These are phyloP conservation scores for Scheffersomyces amazonensis DNA, from an alignment of 805 yeast species.

Conservation along the genomic window DNA sequence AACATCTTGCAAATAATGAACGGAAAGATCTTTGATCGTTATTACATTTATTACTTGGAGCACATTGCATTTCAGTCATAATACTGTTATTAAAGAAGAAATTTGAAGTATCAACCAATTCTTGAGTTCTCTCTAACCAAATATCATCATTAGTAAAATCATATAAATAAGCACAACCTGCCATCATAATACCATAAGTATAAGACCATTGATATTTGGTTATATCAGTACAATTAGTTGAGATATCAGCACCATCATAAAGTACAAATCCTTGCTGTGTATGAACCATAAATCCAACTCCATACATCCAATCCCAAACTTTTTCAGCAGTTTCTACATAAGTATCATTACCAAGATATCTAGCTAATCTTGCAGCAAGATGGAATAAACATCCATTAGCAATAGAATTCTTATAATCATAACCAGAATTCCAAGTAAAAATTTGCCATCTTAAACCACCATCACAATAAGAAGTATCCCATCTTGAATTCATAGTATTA, in stretches of 20 bases:
- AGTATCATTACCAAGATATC: slow-evolving; percentile 67
- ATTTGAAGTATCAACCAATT: slow-evolving; percentile 32
- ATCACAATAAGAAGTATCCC: slow-evolving; percentile 73
- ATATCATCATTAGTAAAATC: slow-evolving; percentile 49
- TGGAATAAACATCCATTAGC: slow-evolving; percentile 90
- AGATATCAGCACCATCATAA: slow-evolving; percentile 58
- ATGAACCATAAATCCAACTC: slow-evolving; percentile 23
- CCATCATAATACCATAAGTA: slow-evolving; percentile 63
- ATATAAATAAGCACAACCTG: slow-evolving; percentile 71
- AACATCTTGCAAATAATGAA: slow-evolving; percentile 62
- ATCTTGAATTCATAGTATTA: slow-evolving; percentile 84
- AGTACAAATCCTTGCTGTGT: slow-evolving; percentile 28
- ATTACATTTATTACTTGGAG: slow-evolving; percentile 50
- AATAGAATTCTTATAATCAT: slow-evolving; percentile 87
- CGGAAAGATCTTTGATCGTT: slow-evolving; percentile 76
- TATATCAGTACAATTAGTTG: slow-evolving; percentile 43
- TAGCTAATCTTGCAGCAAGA: slow-evolving; percentile 79
- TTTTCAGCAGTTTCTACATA: slow-evolving; percentile 73
- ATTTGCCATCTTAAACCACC: slow-evolving; percentile 98
- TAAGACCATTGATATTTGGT: slow-evolving; percentile 62
- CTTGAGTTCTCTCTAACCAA: slow-evolving; percentile 42
- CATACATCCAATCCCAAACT: slow-evolving; percentile 79
- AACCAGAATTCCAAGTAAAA: slow-evolving; percentile 90
- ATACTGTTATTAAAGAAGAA: slow-evolving; percentile 47
- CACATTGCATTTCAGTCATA: slow-evolving; percentile 65